Percentiles rank a stretch among this genome's conserved stretches.
Conservation (phyloP, 441 rosid genomes). For the Metrosideros polymorpha region DNA sequence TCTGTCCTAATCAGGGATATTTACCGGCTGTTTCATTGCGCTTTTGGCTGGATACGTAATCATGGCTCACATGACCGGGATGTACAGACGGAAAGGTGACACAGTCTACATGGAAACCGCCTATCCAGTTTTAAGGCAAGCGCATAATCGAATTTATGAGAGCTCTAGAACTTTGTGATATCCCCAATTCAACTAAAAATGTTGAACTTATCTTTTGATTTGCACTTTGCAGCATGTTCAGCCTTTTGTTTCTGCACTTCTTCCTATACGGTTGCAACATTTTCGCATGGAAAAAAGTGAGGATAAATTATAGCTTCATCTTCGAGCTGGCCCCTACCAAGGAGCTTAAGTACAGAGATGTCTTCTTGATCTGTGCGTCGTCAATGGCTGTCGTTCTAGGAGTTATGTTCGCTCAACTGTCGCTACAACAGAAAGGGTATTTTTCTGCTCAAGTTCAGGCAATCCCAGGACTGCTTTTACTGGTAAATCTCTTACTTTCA, state of each 20-base stretch:
- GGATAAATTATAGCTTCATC: slow-evolving; percentile 87
- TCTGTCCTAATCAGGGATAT: slow-evolving; percentile 49
- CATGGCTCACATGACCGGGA: slow-evolving; percentile 86
- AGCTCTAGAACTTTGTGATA: background rate
- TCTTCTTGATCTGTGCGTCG: slow-evolving; percentile 73
- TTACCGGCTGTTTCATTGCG: slow-evolving; percentile 85
- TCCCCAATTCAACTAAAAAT: background rate
- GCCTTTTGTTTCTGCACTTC: slow-evolving; percentile 74
- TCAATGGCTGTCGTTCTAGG: slow-evolving; percentile 77
- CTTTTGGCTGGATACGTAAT: slow-evolving; percentile 79
- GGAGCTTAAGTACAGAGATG: slow-evolving; percentile 89
- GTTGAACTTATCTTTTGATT: background rate
- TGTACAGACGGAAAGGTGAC: slow-evolving; percentile 56
- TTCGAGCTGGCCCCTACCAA: slow-evolving; percentile 71
- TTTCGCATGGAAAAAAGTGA: slow-evolving; percentile 81
- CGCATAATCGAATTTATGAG: background rate
- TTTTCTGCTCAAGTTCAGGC: slow-evolving; percentile 73
- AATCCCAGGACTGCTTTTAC: slow-evolving; percentile 67
- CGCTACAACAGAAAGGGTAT: slow-evolving; percentile 64
- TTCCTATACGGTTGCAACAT: slow-evolving; percentile 95
- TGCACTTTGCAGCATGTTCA: slow-evolving; percentile 75
- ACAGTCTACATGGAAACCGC: slow-evolving; percentile 90
- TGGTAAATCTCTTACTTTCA: slow-evolving; percentile 35
- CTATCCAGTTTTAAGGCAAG: slow-evolving; percentile 94
- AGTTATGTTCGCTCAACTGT: slow-evolving; percentile 71